These are phyloP conservation scores for Fusarium beomiforme DNA, from an alignment of 2,329 filamentous ascomycete genomes.

Conservation along the genomic window DNA sequence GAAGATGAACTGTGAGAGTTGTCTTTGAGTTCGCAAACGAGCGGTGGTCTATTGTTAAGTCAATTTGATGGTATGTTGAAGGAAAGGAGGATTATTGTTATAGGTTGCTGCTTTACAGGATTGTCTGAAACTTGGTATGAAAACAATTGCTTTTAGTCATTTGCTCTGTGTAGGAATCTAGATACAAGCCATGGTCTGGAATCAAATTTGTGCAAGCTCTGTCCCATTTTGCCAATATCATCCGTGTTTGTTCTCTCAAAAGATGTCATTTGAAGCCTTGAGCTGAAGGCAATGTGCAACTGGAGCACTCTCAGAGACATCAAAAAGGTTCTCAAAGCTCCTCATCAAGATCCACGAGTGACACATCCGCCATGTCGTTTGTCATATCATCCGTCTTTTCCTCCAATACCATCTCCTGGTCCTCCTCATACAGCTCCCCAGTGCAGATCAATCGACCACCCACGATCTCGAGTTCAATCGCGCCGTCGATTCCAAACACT, in stretches of 20 bases:
- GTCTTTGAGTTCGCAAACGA: background rate
- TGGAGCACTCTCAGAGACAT: no score
- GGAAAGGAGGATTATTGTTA: background rate
- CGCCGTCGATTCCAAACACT: slow-evolving; percentile 33
- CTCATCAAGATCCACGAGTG: background rate
- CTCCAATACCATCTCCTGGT: slow-evolving; percentile 1
- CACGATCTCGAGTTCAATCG: slow-evolving; percentile 44
- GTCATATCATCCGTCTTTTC: background rate
- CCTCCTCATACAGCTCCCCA: slow-evolving; percentile 20
- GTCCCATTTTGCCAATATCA: slow-evolving; percentile 18
- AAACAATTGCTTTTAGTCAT: slow-evolving; percentile 8
- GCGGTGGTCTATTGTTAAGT: background rate
- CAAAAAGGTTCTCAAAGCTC: background rate
- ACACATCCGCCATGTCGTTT: background rate
- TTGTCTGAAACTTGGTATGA: background rate
- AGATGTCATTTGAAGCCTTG: background rate
- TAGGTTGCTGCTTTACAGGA: background rate
- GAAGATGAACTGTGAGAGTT: background rate
- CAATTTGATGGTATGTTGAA: background rate
- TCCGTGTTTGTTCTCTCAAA: slow-evolving; percentile 23
- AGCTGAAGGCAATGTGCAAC: background rate
- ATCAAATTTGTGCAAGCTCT: background rate
- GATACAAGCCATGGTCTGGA: background rate
- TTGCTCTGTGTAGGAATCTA: background rate
- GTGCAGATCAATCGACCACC: slow-evolving; percentile 34